phyloP scores from a whole-genome alignment of 2,329 filamentous ascomycete genomes.

The Neoascochyta sp. region DNA sequence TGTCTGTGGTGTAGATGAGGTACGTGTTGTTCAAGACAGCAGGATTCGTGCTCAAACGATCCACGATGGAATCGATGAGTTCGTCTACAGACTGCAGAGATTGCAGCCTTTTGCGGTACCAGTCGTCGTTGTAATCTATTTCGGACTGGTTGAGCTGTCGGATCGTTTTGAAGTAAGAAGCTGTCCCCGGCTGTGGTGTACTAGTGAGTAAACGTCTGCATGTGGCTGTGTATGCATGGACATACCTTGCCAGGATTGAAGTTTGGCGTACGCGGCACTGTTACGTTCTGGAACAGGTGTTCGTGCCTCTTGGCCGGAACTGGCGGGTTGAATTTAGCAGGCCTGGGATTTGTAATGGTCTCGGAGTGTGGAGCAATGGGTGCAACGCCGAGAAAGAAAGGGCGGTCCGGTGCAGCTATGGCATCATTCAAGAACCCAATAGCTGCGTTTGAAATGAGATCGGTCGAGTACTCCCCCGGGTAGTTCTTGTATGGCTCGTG shows the following conservation, averaged over 20 bases:
- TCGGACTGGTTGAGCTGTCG: slow-evolving; percentile 44
- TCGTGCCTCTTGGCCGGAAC: slow-evolving; percentile 59
- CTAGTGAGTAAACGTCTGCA: too few relatives aligned
- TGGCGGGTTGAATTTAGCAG: slow-evolving; percentile 48
- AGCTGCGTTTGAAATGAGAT: slow-evolving; percentile 59
- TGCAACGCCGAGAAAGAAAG: slow-evolving; percentile 65
- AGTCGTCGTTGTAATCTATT: slow-evolving; percentile 52
- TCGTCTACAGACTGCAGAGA: slow-evolving; percentile 55
- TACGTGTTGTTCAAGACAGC: slow-evolving; percentile 49
- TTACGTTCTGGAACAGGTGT: slow-evolving; percentile 58
- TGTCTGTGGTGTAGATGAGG: slow-evolving; percentile 42
- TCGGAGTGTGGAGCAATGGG: slow-evolving; percentile 61
- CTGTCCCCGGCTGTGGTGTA: slow-evolving; percentile 14
- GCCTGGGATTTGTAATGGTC: slow-evolving; percentile 9
- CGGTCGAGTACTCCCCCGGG: slow-evolving; percentile 54
- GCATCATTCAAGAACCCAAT: slow-evolving; percentile 61
- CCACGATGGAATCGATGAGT: slow-evolving; percentile 47
- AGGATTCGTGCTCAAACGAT: slow-evolving; percentile 39
- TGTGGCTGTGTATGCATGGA: too few relatives aligned
- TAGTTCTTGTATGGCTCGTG: slow-evolving; percentile 54
- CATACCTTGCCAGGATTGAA: slow-evolving; percentile 59
- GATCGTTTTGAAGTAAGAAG: slow-evolving; percentile 19
- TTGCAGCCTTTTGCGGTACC: slow-evolving; percentile 50
- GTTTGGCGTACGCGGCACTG: slow-evolving; percentile 58
- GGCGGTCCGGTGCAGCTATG: slow-evolving; percentile 46